Percentiles rank a stretch among this genome's conserved stretches.
Evolutionary conservation across 2,329 filamentous ascomycete genomes (phyloP).

Genomic region (Talaromyces pinophilus): DNA sequence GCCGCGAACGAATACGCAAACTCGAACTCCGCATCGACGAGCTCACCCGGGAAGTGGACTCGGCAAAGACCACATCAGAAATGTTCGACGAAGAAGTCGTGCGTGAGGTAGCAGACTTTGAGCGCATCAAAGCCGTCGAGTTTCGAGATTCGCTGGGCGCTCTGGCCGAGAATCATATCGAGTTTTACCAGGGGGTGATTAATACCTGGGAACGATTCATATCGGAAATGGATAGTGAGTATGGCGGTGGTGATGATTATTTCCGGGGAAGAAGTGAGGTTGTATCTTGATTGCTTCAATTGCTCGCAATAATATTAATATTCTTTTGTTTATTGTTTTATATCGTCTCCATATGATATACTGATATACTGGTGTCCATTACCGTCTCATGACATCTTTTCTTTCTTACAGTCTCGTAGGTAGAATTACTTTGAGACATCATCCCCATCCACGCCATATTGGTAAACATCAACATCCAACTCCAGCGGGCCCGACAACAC

Average conservation of each 20-base stretch:
- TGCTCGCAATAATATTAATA: constrained; percentile 1
- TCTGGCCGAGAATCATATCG: constrained; percentile 80
- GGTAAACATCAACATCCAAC: constrained; percentile 12
- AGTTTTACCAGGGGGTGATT: constrained; percentile 78
- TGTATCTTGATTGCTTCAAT: constrained; percentile 19
- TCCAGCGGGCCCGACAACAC: constrained; percentile 25
- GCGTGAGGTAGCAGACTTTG: constrained; percentile 88
- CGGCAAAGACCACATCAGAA: constrained; percentile 80
- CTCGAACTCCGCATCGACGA: constrained; percentile 91
- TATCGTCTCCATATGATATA: constrained; percentile 1
- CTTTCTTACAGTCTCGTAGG: too few relatives aligned
- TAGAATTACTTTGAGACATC: neutral
- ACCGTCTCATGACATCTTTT: neutral
- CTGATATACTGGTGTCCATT: neutral
- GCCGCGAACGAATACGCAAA: constrained; percentile 82
- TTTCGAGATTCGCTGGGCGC: constrained; percentile 84
- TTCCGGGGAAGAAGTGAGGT: constrained; percentile 26
- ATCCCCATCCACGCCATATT: neutral
- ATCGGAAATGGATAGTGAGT: constrained; percentile 77
- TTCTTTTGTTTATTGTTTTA: neutral
- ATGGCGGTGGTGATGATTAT: constrained; percentile 31
- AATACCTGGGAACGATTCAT: constrained; percentile 88
- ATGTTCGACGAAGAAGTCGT: constrained; percentile 96
- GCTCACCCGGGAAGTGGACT: constrained; percentile 84
- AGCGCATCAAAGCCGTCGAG: constrained; percentile 92